These are phyloP conservation scores for Blastomyces silverae DNA, from an alignment of 2,329 filamentous ascomycete genomes.

Conservation along the genomic window DNA sequence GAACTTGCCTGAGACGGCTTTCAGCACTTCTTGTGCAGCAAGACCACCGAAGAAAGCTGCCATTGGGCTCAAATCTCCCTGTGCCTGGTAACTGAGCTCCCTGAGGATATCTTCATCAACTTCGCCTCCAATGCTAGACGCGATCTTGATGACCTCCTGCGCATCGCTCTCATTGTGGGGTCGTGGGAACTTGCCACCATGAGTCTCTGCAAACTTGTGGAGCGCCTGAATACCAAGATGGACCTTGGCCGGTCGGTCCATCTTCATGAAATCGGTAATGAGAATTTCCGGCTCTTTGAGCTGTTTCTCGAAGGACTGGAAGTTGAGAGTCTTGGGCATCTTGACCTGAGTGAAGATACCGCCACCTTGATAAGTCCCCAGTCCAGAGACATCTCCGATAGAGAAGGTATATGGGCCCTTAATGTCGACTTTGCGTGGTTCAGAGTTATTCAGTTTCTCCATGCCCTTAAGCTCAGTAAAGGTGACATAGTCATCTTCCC, in stretches of 20 bases:
- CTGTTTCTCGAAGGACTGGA: conserved; percentile 70
- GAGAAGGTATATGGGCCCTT: conserved; percentile 97
- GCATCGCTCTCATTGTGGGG: conserved; percentile 84
- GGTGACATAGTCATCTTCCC: conserved; percentile 93
- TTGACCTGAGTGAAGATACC: conserved; percentile 94
- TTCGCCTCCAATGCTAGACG: conserved; percentile 62
- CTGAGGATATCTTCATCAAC: conserved; percentile 86
- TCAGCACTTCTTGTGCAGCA: conserved; percentile 88
- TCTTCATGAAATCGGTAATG: conserved; percentile 95
- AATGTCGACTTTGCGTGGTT: conserved; percentile 83
- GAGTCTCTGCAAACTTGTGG: conserved; percentile 70
- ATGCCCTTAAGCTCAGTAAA: conserved; percentile 91
- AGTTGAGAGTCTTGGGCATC: conserved; percentile 91
- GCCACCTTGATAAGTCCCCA: conserved; percentile 81
- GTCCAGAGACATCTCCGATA: conserved; percentile 81
- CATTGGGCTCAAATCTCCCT: conserved; percentile 83
- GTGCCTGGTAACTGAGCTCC: conserved; percentile 90
- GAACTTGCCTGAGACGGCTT: conserved; percentile 97
- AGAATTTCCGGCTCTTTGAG: conserved; percentile 82
- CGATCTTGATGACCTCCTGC: conserved; percentile 64
- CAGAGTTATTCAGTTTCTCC: conserved; percentile 74
- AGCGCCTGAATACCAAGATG: conserved; percentile 90
- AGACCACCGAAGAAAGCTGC: conserved; percentile 93
- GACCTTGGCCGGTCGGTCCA: conserved; percentile 85
- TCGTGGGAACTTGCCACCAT: conserved; percentile 65